Percentiles rank a stretch among this genome's conserved stretches.
Conservation (phyloP, 2,329 filamentous ascomycete genomes). For the Cladophialophora immunda region DNA sequence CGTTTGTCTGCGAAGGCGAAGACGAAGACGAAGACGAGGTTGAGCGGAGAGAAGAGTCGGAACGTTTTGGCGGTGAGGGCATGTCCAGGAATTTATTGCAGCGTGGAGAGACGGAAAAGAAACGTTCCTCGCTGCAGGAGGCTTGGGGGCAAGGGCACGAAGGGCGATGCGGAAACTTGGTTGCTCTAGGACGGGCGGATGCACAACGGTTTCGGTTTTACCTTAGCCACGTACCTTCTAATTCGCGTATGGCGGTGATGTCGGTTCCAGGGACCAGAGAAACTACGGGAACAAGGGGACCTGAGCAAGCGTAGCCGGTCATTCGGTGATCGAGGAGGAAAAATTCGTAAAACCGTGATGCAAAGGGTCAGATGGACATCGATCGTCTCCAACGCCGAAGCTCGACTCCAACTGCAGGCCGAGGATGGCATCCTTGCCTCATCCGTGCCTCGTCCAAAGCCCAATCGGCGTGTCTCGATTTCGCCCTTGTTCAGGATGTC, state of each 20-base stretch:
- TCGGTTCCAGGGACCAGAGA: conserved; percentile 4
- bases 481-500: neutral
- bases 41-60: conserved; percentile 13
- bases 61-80: conserved; percentile 28
- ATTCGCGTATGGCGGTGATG: neutral
- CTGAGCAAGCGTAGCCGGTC: neutral
- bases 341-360: no score
- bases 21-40: conserved; percentile 50
- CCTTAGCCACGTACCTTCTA: neutral
- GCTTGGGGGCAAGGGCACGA: neutral
- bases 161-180: conserved; percentile 5
- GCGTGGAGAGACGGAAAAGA: conserved; percentile 8
- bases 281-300: conserved; percentile 2
- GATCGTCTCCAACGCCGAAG: conserved; percentile 7
- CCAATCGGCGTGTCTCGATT: conserved; percentile 2
- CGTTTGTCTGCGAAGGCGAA: conserved; percentile 50
- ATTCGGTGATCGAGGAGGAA: conserved; percentile 14
- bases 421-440: neutral
- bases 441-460: neutral
- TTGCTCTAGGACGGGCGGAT: conserved; percentile 21
- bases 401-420: conserved; percentile 1
- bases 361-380: neutral
- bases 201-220: conserved; percentile 12
- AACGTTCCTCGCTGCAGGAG: conserved; percentile 12
- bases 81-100: conserved; percentile 15